phyloP scores from a whole-genome alignment of 2,329 filamentous ascomycete genomes.

The Blastomyces parvus region DNA sequence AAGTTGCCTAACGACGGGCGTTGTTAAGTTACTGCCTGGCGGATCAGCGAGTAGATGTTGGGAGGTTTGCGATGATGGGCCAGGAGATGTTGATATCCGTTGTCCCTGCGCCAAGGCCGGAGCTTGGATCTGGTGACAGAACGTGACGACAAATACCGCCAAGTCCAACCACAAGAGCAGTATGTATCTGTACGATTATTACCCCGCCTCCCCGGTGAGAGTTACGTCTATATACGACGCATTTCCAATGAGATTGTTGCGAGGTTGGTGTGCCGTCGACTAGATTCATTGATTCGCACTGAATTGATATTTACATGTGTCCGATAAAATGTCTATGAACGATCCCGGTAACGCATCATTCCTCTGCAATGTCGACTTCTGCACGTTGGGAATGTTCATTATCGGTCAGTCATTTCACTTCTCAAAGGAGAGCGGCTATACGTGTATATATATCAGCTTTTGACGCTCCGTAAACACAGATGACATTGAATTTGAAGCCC shows the following conservation, averaged over 20 bases:
- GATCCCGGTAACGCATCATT: neutral
- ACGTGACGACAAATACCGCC: neutral
- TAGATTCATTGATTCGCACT: neutral
- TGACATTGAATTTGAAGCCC: conserved; percentile 76
- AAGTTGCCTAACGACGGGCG: neutral
- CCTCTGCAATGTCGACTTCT: conserved; percentile 43
- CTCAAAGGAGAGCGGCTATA: neutral
- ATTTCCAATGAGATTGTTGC: neutral
- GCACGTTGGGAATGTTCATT: conserved; percentile 55
- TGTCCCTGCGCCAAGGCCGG: neutral
- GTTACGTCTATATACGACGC: neutral
- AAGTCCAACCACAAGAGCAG: neutral
- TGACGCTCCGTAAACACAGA: conserved; percentile 45
- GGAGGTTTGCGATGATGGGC: neutral
- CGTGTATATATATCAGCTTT: neutral
- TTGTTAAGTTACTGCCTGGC: neutral
- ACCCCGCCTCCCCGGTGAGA: neutral
- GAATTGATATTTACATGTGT: neutral
- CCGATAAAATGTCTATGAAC: conserved; percentile 4
- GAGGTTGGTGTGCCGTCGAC: neutral
- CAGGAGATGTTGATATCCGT: neutral
- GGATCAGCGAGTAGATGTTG: neutral
- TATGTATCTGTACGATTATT: neutral
- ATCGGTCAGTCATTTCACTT: conserved; percentile 39
- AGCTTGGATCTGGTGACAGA: neutral